Evolutionary conservation across 2,329 filamentous ascomycete species (phyloP).

Genomic region (Penicillium hesseltinei): DNA sequence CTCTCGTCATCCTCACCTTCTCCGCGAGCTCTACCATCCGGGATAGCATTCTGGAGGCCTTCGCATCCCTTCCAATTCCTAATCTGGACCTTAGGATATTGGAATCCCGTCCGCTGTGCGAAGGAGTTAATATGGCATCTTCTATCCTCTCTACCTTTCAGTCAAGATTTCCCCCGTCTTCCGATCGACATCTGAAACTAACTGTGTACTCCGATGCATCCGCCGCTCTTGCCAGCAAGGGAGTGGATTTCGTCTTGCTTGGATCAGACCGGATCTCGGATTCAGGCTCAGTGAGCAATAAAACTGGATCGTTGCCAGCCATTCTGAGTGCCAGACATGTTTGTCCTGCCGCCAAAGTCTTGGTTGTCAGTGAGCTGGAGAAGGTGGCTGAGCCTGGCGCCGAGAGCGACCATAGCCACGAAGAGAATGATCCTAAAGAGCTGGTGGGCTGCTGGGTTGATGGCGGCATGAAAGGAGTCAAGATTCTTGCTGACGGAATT

Average conservation of each 20-base stretch:
- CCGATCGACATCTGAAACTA: conserved; percentile 38
- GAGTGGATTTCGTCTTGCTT: conserved; percentile 59
- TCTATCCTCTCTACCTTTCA: conserved; percentile 26
- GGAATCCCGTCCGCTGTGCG: conserved; percentile 65
- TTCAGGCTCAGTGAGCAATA: conserved; percentile 63
- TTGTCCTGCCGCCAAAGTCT: conserved; percentile 47
- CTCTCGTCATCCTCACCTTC: conserved; percentile 57
- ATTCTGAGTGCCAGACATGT: conserved; percentile 55
- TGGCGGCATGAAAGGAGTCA: conserved; percentile 23
- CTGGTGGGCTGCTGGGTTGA: conserved; percentile 50
- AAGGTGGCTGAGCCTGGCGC: conserved; percentile 56
- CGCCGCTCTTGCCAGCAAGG: conserved; percentile 52
- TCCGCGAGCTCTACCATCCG: conserved; percentile 63
- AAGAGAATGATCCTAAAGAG: conserved; percentile 57
- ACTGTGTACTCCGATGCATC: conserved; percentile 61
- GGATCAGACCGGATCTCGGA: conserved; percentile 63
- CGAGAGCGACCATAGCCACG: conserved; percentile 50
- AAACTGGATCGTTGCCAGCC: conserved; percentile 62
- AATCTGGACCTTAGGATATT: conserved; percentile 58
- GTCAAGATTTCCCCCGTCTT: conserved; percentile 18
- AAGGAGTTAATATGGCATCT: conserved; percentile 60
- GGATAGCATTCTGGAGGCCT: conserved; percentile 47
- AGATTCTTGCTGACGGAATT: conserved; percentile 20
- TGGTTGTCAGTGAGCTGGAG: conserved; percentile 60
- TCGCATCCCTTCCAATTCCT: conserved; percentile 34